Evolutionary conservation across 495 filamentous ascomycete species (phyloP).

Genomic region (Podospora sp.): DNA sequence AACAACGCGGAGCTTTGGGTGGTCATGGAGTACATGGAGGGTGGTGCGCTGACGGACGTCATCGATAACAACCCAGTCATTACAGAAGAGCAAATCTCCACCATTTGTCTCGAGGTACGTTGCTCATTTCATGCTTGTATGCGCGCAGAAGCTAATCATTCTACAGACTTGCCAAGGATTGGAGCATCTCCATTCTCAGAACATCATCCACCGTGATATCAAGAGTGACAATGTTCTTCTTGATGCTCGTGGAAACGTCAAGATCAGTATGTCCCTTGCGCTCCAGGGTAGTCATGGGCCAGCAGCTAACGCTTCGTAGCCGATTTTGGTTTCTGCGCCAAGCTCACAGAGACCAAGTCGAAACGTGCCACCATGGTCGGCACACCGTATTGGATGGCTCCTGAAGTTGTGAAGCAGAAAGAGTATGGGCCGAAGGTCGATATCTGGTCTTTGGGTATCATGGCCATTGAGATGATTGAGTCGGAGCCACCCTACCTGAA

Average conservation of each 20-base stretch:
- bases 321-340: conserved; percentile 99
- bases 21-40: conserved; percentile 99
- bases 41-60: conserved; percentile 94
- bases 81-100: conserved; percentile 94
- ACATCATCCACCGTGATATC: conserved; percentile 98
- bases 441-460: conserved; percentile 98
- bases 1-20: conserved; percentile 95
- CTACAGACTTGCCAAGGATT: conserved; percentile 89
- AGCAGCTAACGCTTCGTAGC: conserved; percentile 56
- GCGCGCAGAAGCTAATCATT: conserved; percentile 39
- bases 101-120: conserved; percentile 90
- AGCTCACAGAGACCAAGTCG: conserved; percentile 92
- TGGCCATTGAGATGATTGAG: conserved; percentile 99
- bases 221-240: conserved; percentile 98
- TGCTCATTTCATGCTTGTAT: neutral
- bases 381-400: conserved; percentile 99
- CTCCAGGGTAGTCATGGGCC: neutral
- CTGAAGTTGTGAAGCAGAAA: conserved; percentile 98
- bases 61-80: conserved; percentile 95
- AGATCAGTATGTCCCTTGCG: conserved; percentile 75
- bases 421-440: conserved; percentile 98
- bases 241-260: conserved; percentile 91
- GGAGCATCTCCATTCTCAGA: conserved; percentile 89
- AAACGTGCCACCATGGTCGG: conserved; percentile 99
- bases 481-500: conserved; percentile 97